phyloP scores from a whole-genome alignment of 176 grass and related monocot genomes.

The Saccharum officinarum region DNA sequence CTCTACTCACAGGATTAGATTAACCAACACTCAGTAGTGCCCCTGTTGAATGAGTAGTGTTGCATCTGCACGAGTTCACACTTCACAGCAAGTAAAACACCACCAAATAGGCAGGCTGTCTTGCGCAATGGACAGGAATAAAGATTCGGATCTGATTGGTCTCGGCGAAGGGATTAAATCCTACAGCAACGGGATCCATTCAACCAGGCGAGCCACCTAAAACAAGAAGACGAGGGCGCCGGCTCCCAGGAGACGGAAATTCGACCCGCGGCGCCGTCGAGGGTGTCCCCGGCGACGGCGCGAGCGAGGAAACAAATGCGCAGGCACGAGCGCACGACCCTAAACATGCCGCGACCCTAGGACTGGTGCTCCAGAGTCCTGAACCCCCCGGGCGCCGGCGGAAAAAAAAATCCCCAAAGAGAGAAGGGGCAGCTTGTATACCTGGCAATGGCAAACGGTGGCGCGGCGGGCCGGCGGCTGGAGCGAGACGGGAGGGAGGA shows the following conservation, averaged over 20 bases:
- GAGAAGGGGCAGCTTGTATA: background rate
- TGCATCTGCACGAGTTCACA: background rate
- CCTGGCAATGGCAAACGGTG: conserved; percentile 10
- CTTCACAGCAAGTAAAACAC: background rate
- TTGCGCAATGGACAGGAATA: background rate
- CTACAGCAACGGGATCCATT: background rate
- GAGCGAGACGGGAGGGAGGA: background rate
- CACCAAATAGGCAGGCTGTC: background rate
- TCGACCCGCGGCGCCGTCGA: background rate
- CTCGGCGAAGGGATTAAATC: background rate
- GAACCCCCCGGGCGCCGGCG: background rate
- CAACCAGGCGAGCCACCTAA: background rate
- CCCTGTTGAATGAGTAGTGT: background rate
- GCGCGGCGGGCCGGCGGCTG: background rate
- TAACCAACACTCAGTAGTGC: background rate
- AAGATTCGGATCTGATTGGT: conserved; percentile 5
- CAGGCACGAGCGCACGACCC: background rate
- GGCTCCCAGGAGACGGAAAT: background rate
- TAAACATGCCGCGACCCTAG: background rate
- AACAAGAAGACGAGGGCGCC: background rate
- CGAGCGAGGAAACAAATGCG: background rate
- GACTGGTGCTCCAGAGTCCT: background rate
- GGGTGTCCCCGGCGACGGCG: background rate
- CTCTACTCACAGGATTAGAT: background rate
- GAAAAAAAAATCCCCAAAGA: background rate